phyloP scores from a whole-genome alignment of 495 filamentous ascomycete species.

The Aspergillus cavernicola region DNA sequence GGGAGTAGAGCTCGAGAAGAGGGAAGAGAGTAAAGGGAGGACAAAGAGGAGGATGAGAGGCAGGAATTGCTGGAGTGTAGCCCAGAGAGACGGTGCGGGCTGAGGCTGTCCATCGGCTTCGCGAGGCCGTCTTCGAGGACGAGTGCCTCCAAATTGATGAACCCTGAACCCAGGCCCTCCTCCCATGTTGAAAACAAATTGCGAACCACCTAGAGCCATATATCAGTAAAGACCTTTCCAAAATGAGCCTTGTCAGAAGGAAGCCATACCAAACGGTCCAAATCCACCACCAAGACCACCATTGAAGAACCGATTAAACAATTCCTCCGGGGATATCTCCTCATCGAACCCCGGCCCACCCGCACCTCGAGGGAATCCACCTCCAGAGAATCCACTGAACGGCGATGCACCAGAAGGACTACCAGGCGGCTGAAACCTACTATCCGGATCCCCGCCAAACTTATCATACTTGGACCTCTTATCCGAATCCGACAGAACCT shows the following conservation, averaged over 20 bases:
- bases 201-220: constrained; percentile 62
- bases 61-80: constrained; percentile 60
- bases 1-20: constrained; percentile 64
- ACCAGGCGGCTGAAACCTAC: constrained; percentile 63
- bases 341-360: constrained; percentile 68
- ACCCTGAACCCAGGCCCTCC: constrained; percentile 79
- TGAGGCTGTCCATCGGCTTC: constrained; percentile 56
- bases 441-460: constrained; percentile 89
- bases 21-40: constrained; percentile 75
- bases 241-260: neutral
- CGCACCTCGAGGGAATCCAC: constrained; percentile 48
- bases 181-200: constrained; percentile 89
- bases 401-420: constrained; percentile 44
- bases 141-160: constrained; percentile 75
- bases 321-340: constrained; percentile 92
- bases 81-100: constrained; percentile 39
- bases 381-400: constrained; percentile 69
- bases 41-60: constrained; percentile 87
- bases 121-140: constrained; percentile 65
- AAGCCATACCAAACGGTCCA: constrained; percentile 54
- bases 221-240: neutral
- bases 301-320: constrained; percentile 93
- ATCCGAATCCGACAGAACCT: constrained; percentile 87
- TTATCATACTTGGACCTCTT: constrained; percentile 85
- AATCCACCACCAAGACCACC: constrained; percentile 57